Evolutionary conservation across 2,329 filamentous ascomycete genomes (phyloP).

Genomic region (Ophiocordyceps camponoti-rufipedis): DNA sequence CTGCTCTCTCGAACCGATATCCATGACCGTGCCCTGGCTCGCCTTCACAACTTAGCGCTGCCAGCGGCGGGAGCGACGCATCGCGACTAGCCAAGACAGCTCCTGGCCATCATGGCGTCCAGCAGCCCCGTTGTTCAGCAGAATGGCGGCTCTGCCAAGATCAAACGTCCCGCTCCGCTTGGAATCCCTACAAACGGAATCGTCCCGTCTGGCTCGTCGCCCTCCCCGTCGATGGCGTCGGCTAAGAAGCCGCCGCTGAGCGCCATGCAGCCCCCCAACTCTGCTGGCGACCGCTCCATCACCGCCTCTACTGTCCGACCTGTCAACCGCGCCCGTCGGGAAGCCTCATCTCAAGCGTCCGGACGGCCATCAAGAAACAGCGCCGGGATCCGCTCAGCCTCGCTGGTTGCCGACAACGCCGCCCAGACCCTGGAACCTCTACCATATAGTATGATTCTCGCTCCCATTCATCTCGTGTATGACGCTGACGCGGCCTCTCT

Average conservation of each 20-base stretch:
- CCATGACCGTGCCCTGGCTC: conserved; percentile 5
- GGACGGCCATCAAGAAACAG: conserved; percentile 32
- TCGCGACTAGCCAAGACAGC: conserved; percentile 1
- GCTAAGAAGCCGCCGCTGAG: conserved; percentile 31
- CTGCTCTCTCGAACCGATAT: conserved; percentile 3
- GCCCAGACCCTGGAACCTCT: conserved; percentile 23
- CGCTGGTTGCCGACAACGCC: conserved; percentile 23
- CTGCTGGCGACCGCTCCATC: conserved; percentile 16
- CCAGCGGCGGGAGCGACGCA: conserved; percentile 3
- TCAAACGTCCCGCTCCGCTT: conserved; percentile 49
- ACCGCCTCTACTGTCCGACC: conserved; percentile 26
- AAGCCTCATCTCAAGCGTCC: conserved; percentile 25
- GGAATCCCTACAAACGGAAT: conserved; percentile 49
- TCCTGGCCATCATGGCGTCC: conserved; percentile 31
- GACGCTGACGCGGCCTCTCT: not conserved
- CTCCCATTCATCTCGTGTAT: not conserved
- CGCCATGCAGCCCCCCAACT: conserved; percentile 20
- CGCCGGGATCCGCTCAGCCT: conserved; percentile 28
- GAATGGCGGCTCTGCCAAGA: conserved; percentile 32
- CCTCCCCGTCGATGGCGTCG: conserved; percentile 35
- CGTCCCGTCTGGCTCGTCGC: conserved; percentile 37
- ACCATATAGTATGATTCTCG: conserved; percentile 27
- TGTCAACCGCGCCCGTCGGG: conserved; percentile 39
- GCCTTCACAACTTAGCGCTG: conserved; percentile 2
- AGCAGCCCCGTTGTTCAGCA: conserved; percentile 29